Evolutionary conservation across 2,329 filamentous ascomycete genomes (phyloP).

Genomic region (Penicillium sp.): DNA sequence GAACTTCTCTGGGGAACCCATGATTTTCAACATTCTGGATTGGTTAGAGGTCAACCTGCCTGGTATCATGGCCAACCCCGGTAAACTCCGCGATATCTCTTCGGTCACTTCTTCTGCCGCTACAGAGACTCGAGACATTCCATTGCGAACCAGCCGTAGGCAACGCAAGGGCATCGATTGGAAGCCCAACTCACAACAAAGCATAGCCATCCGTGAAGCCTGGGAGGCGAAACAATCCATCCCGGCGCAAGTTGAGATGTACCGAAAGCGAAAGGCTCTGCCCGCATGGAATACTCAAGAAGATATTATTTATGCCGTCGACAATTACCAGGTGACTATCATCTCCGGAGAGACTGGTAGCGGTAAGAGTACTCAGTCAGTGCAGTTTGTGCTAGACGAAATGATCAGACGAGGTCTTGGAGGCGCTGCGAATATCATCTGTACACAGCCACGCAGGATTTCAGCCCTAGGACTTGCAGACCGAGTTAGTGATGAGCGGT

Average conservation of each 20-base stretch:
- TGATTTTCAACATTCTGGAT: slow-evolving; percentile 87
- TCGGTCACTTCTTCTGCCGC: slow-evolving; percentile 65
- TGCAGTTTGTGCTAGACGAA: slow-evolving; percentile 94
- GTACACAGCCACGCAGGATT: slow-evolving; percentile 92
- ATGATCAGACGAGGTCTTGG: slow-evolving; percentile 77
- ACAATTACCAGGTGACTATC: slow-evolving; percentile 83
- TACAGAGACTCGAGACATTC: slow-evolving; percentile 26
- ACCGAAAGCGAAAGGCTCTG: slow-evolving; percentile 69
- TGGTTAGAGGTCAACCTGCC: slow-evolving; percentile 89
- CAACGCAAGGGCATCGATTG: slow-evolving; percentile 66
- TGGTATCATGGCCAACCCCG: slow-evolving; percentile 80
- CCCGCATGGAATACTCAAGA: slow-evolving; percentile 87
- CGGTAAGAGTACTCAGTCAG: slow-evolving; percentile 94
- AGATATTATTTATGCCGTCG: slow-evolving; percentile 74
- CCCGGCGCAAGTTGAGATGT: slow-evolving; percentile 72
- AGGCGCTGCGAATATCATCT: slow-evolving; percentile 82
- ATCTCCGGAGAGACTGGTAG: slow-evolving; percentile 97
- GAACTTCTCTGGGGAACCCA: slow-evolving; percentile 78
- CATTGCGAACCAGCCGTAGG: slow-evolving; percentile 36
- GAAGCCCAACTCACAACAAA: slow-evolving; percentile 61
- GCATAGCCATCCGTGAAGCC: slow-evolving; percentile 60
- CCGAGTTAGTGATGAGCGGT: slow-evolving; percentile 90
- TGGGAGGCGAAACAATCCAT: slow-evolving; percentile 72
- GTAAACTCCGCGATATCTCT: slow-evolving; percentile 80
- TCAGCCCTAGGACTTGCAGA: slow-evolving; percentile 93